Evolutionary conservation across 164 flowering plant species (phyloP).

Genomic region (Hamamelis virginiana): DNA sequence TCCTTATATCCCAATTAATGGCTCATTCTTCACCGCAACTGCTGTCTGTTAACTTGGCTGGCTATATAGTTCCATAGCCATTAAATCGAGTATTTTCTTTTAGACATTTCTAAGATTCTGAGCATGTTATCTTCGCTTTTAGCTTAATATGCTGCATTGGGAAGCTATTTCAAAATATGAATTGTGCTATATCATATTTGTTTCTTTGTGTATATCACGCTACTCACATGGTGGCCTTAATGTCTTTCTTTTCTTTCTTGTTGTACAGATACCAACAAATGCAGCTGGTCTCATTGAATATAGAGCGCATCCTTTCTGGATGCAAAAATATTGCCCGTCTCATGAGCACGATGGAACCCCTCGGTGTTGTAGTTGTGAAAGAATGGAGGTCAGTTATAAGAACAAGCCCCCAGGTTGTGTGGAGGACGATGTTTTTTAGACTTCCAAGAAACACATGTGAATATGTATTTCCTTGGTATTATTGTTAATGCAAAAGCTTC

Average conservation of each 20-base stretch:
- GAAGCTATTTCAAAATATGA: neutral
- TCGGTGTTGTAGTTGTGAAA: slow-evolving; percentile 69
- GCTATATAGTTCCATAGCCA: no score
- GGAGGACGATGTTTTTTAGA: neutral
- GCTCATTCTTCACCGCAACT: no score
- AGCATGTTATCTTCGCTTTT: neutral
- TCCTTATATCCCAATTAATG: no score
- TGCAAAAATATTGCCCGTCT: slow-evolving; percentile 59
- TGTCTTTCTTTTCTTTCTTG: neutral
- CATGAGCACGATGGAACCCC: slow-evolving; percentile 63
- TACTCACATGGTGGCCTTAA: neutral
- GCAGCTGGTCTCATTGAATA: slow-evolving; percentile 57
- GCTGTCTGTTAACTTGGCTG: no score
- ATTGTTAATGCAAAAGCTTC: neutral
- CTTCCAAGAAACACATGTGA: neutral
- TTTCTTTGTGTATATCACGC: neutral
- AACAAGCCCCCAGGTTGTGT: no score
- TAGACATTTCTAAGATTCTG: neutral
- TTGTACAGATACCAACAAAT: slow-evolving; percentile 55
- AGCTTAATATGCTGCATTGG: neutral
- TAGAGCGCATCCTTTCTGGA: slow-evolving; percentile 65
- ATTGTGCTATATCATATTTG: neutral
- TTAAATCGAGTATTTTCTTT: no score
- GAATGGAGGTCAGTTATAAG: slow-evolving; percentile 71
- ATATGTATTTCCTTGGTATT: neutral